Evolutionary conservation across 2,329 filamentous ascomycete genomes (phyloP), one percentile per base, ranked within the genome.

Genomic region (Magnaporthales sp.): DNA sequence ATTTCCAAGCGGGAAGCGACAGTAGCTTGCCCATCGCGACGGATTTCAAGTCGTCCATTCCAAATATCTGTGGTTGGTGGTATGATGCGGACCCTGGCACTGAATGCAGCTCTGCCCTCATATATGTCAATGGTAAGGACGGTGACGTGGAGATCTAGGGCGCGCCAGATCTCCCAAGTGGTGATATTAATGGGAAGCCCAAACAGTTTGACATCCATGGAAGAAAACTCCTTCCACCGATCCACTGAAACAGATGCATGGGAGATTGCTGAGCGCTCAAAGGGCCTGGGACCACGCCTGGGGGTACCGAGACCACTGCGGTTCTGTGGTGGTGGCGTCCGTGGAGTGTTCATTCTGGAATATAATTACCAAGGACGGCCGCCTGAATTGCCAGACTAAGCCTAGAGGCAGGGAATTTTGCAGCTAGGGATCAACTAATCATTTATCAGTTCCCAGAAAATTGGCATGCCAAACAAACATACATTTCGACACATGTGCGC

Each of bases 51-150:
- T 89, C 89, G 0, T 77, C 72, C 3, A 70, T 70, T 9, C 30
- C 30, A 64, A 22, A 32, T 22, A n/a, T 68, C 0, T 24, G 65
- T 15, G 0, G 87, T 86, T 0, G 85, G 83, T 0, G 87, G 87
- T 73, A 81, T 83, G 68, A 91, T 90, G 1, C 77, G 79, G 38
- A 91, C 75, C 22, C 78, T 81, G 1, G 79, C 86, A 10, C 30
- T 64, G 32, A 13, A 64, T 13, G n/a, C 77, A 31, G 76, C 69
- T 6, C 70, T 68, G 63, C 78, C 72, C 62, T 84, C 81, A 63
- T 79, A 82, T 1, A 90, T 77, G 15, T 89, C 85, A 46, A 91
- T 84, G 77, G 82, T 51, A 24, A 64, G 30, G n/a, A 64, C 31
- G 22, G n/a, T 38, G 22, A 19, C 30, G 6, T 46, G 62, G 4